Evolutionary conservation across 75 land plant species (phyloP).

Genomic region (Picea glauca): DNA sequence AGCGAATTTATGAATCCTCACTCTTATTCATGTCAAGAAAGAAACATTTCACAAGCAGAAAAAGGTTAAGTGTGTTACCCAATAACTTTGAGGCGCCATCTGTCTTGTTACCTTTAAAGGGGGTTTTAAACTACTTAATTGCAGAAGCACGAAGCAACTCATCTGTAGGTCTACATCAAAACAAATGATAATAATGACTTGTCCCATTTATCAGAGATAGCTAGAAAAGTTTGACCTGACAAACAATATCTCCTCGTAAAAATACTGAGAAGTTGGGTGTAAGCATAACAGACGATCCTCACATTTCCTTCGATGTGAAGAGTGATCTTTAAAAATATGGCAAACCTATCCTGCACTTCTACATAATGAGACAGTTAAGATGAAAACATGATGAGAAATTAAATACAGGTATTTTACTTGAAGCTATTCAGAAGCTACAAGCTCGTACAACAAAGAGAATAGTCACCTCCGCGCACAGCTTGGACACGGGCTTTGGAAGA

Average conservation of each 20-base stretch:
- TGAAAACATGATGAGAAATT: neutral
- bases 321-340: neutral
- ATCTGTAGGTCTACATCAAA: constrained; percentile 11
- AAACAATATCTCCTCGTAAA: constrained; percentile 5
- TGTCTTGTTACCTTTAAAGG: constrained; percentile 9
- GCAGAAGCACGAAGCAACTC: constrained; percentile 12
- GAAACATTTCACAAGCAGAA: constrained; percentile 8
- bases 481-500: neutral
- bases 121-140: constrained; percentile 8
- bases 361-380: neutral
- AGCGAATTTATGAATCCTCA: neutral
- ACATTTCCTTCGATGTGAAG: neutral
- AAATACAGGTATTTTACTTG: neutral
- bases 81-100: constrained; percentile 11
- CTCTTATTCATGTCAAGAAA: constrained; percentile 9
- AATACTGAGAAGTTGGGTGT: constrained; percentile 1
- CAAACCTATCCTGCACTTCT: neutral
- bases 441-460: neutral
- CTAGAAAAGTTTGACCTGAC: neutral
- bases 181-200: constrained; percentile 7
- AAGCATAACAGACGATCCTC: neutral
- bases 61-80: constrained; percentile 13
- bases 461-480: constrained; percentile 10
- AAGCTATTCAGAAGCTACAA: constrained; percentile 1
- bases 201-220: neutral